These are phyloP conservation scores for Dothistroma septosporum DNA, from an alignment of 2,329 filamentous ascomycete species.

Conservation along the genomic window DNA sequence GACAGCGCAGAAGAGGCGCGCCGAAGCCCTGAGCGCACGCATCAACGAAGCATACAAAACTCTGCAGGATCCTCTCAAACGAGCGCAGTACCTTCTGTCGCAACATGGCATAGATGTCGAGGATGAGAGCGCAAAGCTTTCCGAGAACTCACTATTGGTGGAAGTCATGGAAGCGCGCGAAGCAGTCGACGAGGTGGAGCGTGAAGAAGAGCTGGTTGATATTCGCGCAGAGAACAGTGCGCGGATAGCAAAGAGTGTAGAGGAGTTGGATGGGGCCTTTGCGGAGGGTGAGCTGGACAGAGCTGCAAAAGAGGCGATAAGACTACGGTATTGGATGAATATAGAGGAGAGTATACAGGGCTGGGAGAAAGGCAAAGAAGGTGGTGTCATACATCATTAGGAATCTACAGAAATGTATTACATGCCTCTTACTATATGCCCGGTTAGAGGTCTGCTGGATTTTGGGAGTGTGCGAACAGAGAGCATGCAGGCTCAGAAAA, in stretches of 20 bases:
- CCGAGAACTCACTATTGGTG: slow-evolving; percentile 65
- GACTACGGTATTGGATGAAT: slow-evolving; percentile 85
- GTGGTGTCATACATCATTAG: slow-evolving; percentile 31
- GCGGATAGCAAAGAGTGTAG: slow-evolving; percentile 62
- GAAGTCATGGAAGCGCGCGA: slow-evolving; percentile 69
- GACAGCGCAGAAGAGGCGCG: slow-evolving; percentile 51
- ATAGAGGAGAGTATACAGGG: slow-evolving; percentile 73
- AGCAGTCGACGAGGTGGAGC: slow-evolving; percentile 55
- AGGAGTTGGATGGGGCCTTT: slow-evolving; percentile 61
- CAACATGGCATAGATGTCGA: slow-evolving; percentile 68
- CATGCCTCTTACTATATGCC: neutral
- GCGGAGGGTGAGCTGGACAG: slow-evolving; percentile 58
- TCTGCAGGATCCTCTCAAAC: slow-evolving; percentile 68
- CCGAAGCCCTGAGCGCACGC: slow-evolving; percentile 71
- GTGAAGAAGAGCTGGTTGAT: slow-evolving; percentile 59
- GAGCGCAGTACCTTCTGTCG: slow-evolving; percentile 82
- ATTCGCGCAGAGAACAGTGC: slow-evolving; percentile 63
- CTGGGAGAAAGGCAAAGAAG: slow-evolving; percentile 73
- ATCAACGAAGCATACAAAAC: slow-evolving; percentile 94
- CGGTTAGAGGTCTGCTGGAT: too few relatives aligned
- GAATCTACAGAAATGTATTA: neutral
- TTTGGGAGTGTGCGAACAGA: too few relatives aligned
- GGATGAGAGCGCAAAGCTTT: slow-evolving; percentile 68
- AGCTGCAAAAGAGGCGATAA: slow-evolving; percentile 69
- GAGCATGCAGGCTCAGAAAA: neutral